Percentiles rank a stretch among this genome's conserved stretches.
Conservation (phyloP, 805 yeast genomes). For the Blastobotrys attinorum region DNA sequence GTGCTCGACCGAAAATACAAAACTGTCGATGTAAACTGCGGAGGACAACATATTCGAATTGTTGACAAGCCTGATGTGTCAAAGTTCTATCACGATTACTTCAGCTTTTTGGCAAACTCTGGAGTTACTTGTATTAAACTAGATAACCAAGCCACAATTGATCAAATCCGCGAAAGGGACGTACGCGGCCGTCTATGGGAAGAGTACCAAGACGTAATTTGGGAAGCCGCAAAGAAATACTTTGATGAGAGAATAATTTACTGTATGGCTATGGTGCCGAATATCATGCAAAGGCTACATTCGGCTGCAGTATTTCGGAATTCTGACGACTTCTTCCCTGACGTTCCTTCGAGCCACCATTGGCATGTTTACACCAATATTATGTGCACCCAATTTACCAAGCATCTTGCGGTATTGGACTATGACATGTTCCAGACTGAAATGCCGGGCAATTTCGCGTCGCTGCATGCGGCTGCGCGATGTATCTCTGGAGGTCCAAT, state of each 20-base stretch:
- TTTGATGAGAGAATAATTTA: constrained; percentile 21
- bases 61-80: constrained; percentile 2
- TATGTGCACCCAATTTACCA: constrained; percentile 19
- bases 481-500: constrained; percentile 28
- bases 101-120: constrained; percentile 16
- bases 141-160: constrained; percentile 23
- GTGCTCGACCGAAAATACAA: constrained; percentile 14
- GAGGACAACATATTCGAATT: neutral
- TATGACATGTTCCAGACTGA: constrained; percentile 28
- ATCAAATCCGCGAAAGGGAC: constrained; percentile 16
- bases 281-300: constrained; percentile 15
- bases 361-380: constrained; percentile 27
- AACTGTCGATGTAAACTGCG: constrained; percentile 2
- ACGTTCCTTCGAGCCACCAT: constrained; percentile 20
- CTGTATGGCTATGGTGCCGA: constrained; percentile 26
- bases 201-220: constrained; percentile 23
- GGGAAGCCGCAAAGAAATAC: neutral
- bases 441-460: constrained; percentile 6
- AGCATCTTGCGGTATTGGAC: constrained; percentile 21
- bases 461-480: constrained; percentile 25
- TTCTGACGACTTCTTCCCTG: constrained; percentile 28
- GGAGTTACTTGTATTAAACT: constrained; percentile 25
- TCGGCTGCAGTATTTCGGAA: constrained; percentile 20
- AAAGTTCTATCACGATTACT: constrained; percentile 22
- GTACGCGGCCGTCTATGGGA: constrained; percentile 12